Evolutionary conservation across 495 filamentous ascomycete species (phyloP).

Genomic region (Neurospora sp.): DNA sequence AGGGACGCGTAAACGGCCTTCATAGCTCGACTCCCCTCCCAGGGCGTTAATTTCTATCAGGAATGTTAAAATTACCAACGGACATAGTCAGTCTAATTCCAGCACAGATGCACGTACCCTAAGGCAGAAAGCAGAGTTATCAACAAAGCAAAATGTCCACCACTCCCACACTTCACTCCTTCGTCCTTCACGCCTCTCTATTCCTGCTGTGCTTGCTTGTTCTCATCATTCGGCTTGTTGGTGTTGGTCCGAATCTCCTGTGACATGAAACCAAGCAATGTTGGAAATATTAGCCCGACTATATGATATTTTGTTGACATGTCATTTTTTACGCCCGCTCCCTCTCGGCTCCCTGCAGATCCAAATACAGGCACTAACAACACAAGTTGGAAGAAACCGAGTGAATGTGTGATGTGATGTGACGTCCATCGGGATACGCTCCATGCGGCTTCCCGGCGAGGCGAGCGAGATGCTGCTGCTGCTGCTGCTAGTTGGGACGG

Average conservation of each 20-base stretch:
- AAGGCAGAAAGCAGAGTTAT: neutral
- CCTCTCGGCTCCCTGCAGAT: neutral
- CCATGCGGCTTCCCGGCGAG: neutral
- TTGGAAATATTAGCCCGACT: neutral
- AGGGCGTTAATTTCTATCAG: neutral
- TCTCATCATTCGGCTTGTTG: neutral
- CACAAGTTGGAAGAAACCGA: neutral
- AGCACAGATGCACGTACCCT: neutral
- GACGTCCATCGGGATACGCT: neutral
- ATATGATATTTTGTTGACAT: neutral
- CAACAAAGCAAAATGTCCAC: neutral
- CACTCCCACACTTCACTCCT: neutral
- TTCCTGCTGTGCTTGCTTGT: neutral
- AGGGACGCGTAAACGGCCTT: neutral
- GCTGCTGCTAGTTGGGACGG: neutral
- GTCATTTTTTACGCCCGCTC: neutral
- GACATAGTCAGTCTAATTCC: neutral
- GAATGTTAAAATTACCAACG: neutral
- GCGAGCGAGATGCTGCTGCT: neutral
- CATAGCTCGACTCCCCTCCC: neutral
- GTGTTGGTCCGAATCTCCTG: neutral
- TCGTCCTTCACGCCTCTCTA: neutral
- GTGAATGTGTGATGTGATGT: neutral
- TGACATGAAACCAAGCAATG: neutral
- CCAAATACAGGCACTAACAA: neutral